Evolutionary conservation across 371 early-diverging fungal genomes (phyloP).

Genomic region (Syncephalastrum monosporum): DNA sequence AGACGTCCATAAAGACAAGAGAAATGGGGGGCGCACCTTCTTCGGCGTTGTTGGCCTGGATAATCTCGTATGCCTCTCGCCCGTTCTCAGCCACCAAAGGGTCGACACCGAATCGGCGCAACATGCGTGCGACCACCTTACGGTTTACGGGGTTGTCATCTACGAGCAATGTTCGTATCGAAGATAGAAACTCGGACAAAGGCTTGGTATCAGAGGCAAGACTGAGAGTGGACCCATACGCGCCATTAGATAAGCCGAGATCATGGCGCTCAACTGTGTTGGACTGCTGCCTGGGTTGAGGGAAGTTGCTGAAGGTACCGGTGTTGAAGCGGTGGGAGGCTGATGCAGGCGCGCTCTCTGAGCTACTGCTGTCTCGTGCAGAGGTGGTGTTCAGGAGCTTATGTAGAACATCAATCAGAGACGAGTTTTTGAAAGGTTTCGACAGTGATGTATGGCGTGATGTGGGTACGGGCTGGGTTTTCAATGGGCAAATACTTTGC

Average conservation of each 20-base stretch:
- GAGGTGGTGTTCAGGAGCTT: slow-evolving; percentile 6
- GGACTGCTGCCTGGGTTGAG: too few species aligned
- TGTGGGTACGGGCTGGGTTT: background rate
- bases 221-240: background rate
- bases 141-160: slow-evolving; percentile 58
- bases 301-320: too few species aligned
- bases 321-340: background rate
- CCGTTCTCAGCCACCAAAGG: slow-evolving; percentile 41
- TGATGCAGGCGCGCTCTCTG: background rate
- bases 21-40: slow-evolving; percentile 26
- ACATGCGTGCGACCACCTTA: slow-evolving; percentile 47
- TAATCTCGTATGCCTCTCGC: slow-evolving; percentile 37
- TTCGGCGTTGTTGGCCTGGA: slow-evolving; percentile 14
- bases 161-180: slow-evolving; percentile 41
- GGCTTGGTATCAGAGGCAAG: background rate
- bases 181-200: slow-evolving; percentile 4
- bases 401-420: slow-evolving; percentile 6
- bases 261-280: background rate
- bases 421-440: slow-evolving; percentile 19
- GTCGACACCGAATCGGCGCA: slow-evolving; percentile 19
- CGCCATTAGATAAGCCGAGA: background rate
- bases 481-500: too few species aligned
- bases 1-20: slow-evolving; percentile 53
- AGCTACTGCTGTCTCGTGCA: background rate
- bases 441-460: background rate